phyloP scores from a whole-genome alignment of 495 filamentous ascomycete species.

The Penicillium paxilli region DNA sequence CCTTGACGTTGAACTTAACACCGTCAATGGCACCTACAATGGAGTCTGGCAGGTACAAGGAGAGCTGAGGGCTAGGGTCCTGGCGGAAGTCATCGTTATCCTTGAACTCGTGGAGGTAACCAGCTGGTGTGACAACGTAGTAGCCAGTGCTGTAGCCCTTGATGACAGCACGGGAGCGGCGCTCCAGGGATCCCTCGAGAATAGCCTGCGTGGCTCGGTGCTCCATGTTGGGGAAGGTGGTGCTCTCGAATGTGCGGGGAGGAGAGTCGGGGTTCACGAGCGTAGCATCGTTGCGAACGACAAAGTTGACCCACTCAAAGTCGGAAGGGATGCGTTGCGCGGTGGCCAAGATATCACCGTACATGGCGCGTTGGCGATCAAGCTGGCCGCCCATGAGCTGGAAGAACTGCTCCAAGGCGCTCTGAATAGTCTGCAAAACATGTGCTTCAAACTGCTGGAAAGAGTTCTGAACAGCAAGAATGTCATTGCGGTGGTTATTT shows the following conservation, averaged over 20 bases:
- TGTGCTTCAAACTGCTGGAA: conserved; percentile 89
- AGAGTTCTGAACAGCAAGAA: conserved; percentile 83
- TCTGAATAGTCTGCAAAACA: conserved; percentile 78
- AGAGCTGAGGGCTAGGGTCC: conserved; percentile 83
- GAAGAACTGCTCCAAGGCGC: conserved; percentile 76
- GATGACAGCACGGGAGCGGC: conserved; percentile 79
- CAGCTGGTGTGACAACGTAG: conserved; percentile 84
- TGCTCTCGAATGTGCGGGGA: conserved; percentile 65
- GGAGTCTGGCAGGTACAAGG: conserved; percentile 91
- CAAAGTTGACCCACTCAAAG: conserved; percentile 90
- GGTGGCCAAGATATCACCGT: conserved; percentile 77
- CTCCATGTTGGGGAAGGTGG: conserved; percentile 84
- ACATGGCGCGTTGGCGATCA: conserved; percentile 77
- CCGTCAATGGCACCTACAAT: conserved; percentile 71
- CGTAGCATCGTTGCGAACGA: conserved; percentile 60
- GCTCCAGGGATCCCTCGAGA: conserved; percentile 83
- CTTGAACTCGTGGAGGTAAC: conserved; percentile 95
- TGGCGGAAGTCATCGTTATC: conserved; percentile 79
- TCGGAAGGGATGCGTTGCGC: conserved; percentile 80
- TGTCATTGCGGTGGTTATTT: conserved; percentile 89
- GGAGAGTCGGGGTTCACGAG: conserved; percentile 81
- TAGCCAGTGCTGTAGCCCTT: conserved; percentile 76
- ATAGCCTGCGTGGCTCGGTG: conserved; percentile 78
- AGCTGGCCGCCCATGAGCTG: conserved; percentile 73
- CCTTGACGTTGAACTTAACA: conserved; percentile 90